phyloP scores from a whole-genome alignment of 371 early-diverging fungal species.

The Ordospora colligata region DNA sequence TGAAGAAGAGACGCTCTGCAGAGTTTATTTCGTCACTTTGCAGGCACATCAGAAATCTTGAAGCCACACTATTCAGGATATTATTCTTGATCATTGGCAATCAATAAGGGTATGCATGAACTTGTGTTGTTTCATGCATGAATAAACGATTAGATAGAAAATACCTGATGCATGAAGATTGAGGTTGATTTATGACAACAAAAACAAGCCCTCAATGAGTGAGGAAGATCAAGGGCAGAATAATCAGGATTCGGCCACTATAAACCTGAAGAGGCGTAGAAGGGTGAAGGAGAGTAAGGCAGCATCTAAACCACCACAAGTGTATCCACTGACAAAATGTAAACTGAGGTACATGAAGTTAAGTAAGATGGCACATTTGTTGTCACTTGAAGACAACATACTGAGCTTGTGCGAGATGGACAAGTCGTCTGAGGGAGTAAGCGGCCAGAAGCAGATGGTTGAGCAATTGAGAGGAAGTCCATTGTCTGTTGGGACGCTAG shows the following conservation, averaged over 20 bases:
- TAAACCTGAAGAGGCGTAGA: slow-evolving; percentile 43
- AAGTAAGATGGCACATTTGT: slow-evolving; percentile 49
- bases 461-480: slow-evolving; percentile 96
- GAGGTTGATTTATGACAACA: background rate
- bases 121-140: no score
- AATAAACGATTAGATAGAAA: no score
- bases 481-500: slow-evolving; percentile 91
- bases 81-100: slow-evolving; percentile 36
- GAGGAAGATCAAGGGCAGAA: slow-evolving; percentile 8
- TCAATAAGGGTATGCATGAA: background rate
- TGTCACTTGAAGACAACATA: slow-evolving; percentile 57
- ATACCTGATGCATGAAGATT: background rate
- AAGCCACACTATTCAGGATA: slow-evolving; percentile 53
- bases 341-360: slow-evolving; percentile 53
- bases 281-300: slow-evolving; percentile 44
- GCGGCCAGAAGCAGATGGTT: slow-evolving; percentile 68
- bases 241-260: slow-evolving; percentile 36
- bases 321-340: slow-evolving; percentile 52
- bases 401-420: slow-evolving; percentile 43
- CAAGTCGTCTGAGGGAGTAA: slow-evolving; percentile 34
- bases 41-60: slow-evolving; percentile 83
- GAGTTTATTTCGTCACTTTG: slow-evolving; percentile 77
- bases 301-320: slow-evolving; percentile 31
- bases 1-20: slow-evolving; percentile 85
- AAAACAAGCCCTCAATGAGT: slow-evolving; percentile 25